Percentiles rank a stretch among this genome's conserved stretches.
These are phyloP conservation scores for Ceratocystis harringtonii DNA, from an alignment of 2,329 filamentous ascomycete genomes.

Conservation along the genomic window DNA sequence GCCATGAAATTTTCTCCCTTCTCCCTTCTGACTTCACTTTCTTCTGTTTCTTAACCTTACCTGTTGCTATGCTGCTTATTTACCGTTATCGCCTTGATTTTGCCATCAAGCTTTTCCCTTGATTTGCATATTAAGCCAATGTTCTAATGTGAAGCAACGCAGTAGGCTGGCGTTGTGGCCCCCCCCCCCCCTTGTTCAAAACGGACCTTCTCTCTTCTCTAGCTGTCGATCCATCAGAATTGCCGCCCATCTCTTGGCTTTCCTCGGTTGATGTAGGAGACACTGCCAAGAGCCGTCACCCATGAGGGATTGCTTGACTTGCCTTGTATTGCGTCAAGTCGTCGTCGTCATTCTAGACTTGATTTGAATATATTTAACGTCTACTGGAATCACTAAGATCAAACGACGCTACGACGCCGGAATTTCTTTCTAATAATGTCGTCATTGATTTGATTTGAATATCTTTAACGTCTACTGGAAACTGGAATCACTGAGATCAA, in stretches of 20 bases:
- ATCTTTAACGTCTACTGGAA: not conserved
- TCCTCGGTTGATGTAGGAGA: not conserved
- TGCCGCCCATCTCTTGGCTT: slow-evolving; percentile 1
- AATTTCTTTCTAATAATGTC: too few relatives aligned
- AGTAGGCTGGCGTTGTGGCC: not conserved
- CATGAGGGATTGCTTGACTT: not conserved
- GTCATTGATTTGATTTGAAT: too few relatives aligned
- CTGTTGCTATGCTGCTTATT: not conserved
- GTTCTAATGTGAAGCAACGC: not conserved
- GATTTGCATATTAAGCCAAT: not conserved
- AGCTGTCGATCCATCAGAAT: not conserved
- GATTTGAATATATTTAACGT: not conserved
- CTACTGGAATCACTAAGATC: too few relatives aligned
- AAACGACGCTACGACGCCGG: too few relatives aligned
- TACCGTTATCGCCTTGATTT: too few relatives aligned
- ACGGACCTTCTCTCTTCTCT: not conserved
- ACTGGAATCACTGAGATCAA: too few relatives aligned
- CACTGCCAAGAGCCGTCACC: slow-evolving; percentile 4
- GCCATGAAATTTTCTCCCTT: not conserved
- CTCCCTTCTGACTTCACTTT: not conserved
- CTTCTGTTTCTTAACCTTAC: not conserved
- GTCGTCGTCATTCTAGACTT: not conserved
- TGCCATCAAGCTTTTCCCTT: not conserved
- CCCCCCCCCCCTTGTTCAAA: not conserved
- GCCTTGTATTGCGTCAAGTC: not conserved